Evolutionary conservation across 345 rosid species (phyloP), one percentile per base, ranked within the genome.

Genomic region (Microthlaspi erraticum): DNA sequence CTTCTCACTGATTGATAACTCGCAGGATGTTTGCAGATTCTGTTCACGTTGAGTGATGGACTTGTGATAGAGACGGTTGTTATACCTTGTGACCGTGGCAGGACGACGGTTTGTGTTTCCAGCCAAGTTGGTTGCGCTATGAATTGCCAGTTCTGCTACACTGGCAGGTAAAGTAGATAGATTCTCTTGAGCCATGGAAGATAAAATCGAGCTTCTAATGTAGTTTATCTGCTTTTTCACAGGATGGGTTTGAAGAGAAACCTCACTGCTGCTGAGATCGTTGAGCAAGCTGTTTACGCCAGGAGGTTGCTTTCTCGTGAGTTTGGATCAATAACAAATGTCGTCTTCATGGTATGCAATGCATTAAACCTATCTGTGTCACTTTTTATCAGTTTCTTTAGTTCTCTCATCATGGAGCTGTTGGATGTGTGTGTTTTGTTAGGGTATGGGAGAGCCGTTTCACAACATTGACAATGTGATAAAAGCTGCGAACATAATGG

Each of bases 381-480:
- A 8, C 52, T 5, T 45, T 23, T 61, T 41, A 8, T 2, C n/a
- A 7, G 34, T 18, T 45, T 72, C 64, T 43, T 18, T 32, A 32
- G 73, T 54, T 60, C n/a, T n/a, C n/a, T 52, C 43, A 43, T 41
- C 3, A 67, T 67, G 33, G 67, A 41, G 19, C 9, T 65, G 11
- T 7, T 65, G 11, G 16, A 43, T 60, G 49, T 60, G 39, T 60
- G 49, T 60, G 39, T 66, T 66, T 54, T 74, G 4, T 52, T 80
- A 93, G 97, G 99, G 99, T 71, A 93, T 91, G 99, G 97, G 99
- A 64, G 97, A 93, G 77, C 99, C 97, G 6, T 84, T 93, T 68
- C 97, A 93, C 69, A 93, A 91, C 49, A 72, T 89, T 58, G 91
- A 87, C 11, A 88, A 83, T 76, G 95, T 91, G 37, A 83, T 91